These are phyloP conservation scores for Lentinula detonsa DNA, from an alignment of 768 basidiomycete species.

Conservation along the genomic window DNA sequence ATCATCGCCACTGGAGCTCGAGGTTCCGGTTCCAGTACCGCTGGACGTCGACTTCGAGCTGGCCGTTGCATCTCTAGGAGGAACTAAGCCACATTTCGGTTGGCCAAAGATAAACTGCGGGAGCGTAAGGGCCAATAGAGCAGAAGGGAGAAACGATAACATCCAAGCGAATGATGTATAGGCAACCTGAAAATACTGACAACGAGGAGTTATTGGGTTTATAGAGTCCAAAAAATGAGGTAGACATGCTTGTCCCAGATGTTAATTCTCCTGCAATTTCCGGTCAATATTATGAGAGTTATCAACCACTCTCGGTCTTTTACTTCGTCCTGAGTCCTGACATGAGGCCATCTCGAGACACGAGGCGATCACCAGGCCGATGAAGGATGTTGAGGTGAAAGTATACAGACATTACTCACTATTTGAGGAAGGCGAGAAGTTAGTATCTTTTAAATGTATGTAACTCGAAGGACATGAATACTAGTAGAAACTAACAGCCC, in stretches of 20 bases:
- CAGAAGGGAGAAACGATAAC: not conserved
- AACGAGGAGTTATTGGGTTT: not conserved
- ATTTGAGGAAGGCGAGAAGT: not conserved
- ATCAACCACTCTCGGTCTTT: not conserved
- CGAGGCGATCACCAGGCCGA: not conserved
- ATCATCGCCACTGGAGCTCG: not conserved
- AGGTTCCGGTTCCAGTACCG: not conserved
- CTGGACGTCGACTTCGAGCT: constrained; percentile 15
- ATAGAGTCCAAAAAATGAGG: not conserved
- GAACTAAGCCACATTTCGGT: constrained; percentile 25
- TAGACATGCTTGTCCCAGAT: not conserved
- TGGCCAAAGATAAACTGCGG: constrained; percentile 20
- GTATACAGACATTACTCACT: not conserved
- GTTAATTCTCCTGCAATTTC: not conserved
- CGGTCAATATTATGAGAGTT: not conserved
- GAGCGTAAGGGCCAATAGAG: constrained; percentile 8
- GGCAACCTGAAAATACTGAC: too few species aligned
- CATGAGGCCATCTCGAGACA: not conserved
- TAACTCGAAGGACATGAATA: too few species aligned
- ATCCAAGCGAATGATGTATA: not conserved
- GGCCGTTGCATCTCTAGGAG: not conserved
- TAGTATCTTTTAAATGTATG: too few species aligned
- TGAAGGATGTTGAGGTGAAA: not conserved
- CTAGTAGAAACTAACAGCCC: too few species aligned
- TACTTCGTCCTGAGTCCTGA: not conserved